These are phyloP conservation scores for Epicoccum nigrum DNA, from an alignment of 2,329 filamentous ascomycete genomes.

Conservation along the genomic window DNA sequence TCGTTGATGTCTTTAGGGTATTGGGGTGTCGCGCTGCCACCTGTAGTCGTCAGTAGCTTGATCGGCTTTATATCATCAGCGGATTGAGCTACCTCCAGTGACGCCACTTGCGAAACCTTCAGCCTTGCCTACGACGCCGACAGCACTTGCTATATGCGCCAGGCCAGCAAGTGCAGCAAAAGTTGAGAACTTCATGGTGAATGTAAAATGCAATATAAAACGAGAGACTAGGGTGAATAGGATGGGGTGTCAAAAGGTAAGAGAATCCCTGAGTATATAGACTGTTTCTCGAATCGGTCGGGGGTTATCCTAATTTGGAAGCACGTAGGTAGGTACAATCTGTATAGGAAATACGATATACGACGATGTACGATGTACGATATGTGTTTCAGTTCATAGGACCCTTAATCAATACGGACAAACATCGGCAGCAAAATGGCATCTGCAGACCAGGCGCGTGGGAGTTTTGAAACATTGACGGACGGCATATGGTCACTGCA, in stretches of 20 bases:
- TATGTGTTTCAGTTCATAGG: background rate
- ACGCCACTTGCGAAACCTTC: constrained; percentile 18
- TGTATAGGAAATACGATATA: background rate
- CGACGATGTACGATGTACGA: background rate
- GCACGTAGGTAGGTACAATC: too few relatives aligned
- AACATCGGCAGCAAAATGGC: background rate
- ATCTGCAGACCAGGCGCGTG: background rate
- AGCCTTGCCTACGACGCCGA: constrained; percentile 12
- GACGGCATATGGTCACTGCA: too few relatives aligned
- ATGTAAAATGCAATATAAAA: background rate
- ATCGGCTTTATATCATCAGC: background rate
- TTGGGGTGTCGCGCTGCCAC: constrained; percentile 16
- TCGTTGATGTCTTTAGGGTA: constrained; percentile 16
- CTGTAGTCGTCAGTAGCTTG: background rate
- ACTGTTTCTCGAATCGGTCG: background rate
- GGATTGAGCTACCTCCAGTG: constrained; percentile 12
- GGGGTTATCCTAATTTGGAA: too few relatives aligned
- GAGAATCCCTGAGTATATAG: background rate
- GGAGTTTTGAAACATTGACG: constrained; percentile 1
- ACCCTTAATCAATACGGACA: background rate
- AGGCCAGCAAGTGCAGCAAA: constrained; percentile 14
- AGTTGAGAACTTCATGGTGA: constrained; percentile 9
- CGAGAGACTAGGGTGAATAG: constrained; percentile 1
- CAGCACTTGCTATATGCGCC: constrained; percentile 15
- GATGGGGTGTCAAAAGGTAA: background rate